Percentiles rank a stretch among this genome's conserved stretches.
phyloP scores from a whole-genome alignment of 371 early-diverging fungal genomes.

The Nematocida ironsii region DNA sequence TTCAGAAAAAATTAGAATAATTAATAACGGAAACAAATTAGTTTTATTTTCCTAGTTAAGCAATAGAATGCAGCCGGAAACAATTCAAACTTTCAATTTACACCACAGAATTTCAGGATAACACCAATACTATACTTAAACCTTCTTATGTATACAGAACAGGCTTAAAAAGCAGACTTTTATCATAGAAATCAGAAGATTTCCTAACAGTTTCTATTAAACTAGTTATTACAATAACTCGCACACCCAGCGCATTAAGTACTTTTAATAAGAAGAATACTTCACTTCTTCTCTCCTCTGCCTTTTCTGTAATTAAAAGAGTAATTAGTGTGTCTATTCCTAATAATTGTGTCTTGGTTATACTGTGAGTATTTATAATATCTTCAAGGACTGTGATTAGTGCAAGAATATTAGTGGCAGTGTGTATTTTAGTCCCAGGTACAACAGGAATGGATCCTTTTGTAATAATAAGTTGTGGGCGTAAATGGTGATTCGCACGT shows the following conservation, averaged over 20 bases:
- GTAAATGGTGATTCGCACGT: neutral
- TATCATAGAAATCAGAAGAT: constrained; percentile 11
- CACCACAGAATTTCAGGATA: too few relatives aligned
- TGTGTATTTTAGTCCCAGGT: neutral
- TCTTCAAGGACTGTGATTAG: neutral
- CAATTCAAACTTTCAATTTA: too few relatives aligned
- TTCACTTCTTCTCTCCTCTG: neutral
- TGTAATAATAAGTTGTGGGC: neutral
- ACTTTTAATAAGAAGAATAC: neutral
- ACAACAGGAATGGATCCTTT: neutral
- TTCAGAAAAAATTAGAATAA: too few relatives aligned
- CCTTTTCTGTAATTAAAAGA: constrained; percentile 1
- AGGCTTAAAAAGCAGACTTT: neutral
- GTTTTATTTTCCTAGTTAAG: too few relatives aligned
- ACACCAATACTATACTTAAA: too few relatives aligned
- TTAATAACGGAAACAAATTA: too few relatives aligned
- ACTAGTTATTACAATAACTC: constrained; percentile 31
- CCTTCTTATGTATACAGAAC: neutral
- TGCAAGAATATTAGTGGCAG: neutral
- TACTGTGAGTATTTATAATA: neutral
- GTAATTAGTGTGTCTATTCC: constrained; percentile 33
- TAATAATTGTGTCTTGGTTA: neutral
- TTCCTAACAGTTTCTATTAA: neutral
- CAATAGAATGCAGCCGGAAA: too few relatives aligned
- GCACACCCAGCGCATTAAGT: neutral